Base-by-base conservation (phyloP, 768 basidiomycete species). In the Suillus bovinus region DNA sequence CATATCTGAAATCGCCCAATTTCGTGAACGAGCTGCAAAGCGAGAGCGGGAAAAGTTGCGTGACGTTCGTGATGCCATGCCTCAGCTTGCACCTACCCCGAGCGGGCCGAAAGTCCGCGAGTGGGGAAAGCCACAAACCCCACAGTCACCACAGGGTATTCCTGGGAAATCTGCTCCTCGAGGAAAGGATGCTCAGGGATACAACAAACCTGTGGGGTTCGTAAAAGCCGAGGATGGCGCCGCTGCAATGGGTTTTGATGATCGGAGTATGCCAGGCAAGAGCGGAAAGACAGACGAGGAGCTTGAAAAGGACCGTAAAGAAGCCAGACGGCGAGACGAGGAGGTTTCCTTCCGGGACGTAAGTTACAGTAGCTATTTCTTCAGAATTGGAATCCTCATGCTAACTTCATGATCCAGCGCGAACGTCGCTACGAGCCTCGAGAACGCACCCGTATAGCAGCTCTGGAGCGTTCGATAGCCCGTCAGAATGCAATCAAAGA, bases 1-100 rank as follows among this genome's bases (percentile, higher is more conserved):
- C 64, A 92, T 98, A 64, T 93, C 92, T 34, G 95, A 98, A 72
- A 99, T 99, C 64, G 94, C 95, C 0, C 89, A 94, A 68, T 99
- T 99, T 76, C 86, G 97, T 62, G 95, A 98, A 76, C 87, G 93
- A 24, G 93, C 95, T 0, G 94, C 93, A 10, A 96, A 95, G 76
- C 80, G 91, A 39, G 94, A 96, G 70, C 85, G 91, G 22, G 94
- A 96, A 74, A 95, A 96, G 76, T 73, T 90, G 76, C 85, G 89
- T 44, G 94, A 95, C 72, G 87, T 87, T 5, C 84, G 82, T 65
- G 84, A 84, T 63, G 83, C 76, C 61, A 83, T 82, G 55, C 84
- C 84, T 8, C 75, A 79, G 44, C 66, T 77, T 53, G 49, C 74
- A 10, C 71, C 72, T 53, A 67, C 71, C 14, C 89, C 89, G 2